phyloP scores from a whole-genome alignment of 345 rosid species.

The Odontarrhena argentea region DNA sequence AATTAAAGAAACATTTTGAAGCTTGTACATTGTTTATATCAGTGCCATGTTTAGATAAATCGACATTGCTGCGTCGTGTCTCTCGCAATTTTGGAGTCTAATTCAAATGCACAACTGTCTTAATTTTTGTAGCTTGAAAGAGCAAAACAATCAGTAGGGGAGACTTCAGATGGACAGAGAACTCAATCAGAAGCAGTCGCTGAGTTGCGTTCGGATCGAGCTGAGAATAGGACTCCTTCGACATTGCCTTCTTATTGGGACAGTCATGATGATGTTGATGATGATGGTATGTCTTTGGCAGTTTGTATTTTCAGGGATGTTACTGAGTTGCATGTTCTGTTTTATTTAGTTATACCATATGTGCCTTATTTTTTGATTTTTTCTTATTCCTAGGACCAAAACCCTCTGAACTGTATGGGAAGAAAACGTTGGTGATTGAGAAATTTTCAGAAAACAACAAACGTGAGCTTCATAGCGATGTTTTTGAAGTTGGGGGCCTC shows the following conservation, averaged over 20 bases:
- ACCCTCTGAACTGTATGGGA: slow-evolving; percentile 78
- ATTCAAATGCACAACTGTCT: not conserved
- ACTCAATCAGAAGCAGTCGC: slow-evolving; percentile 76
- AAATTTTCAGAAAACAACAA: slow-evolving; percentile 82
- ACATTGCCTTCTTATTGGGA: slow-evolving; percentile 94
- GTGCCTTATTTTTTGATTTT: slow-evolving; percentile 6
- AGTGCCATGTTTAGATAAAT: slow-evolving; percentile 1
- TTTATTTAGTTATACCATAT: not conserved
- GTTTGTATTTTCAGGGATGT: not conserved
- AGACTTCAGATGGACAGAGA: slow-evolving; percentile 56
- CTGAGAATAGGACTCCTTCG: slow-evolving; percentile 84
- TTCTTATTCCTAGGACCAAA: slow-evolving; percentile 57
- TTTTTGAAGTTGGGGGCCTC: slow-evolving; percentile 89
- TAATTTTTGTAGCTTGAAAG: slow-evolving; percentile 30
- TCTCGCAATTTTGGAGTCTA: slow-evolving; percentile 18
- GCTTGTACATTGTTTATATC: not conserved
- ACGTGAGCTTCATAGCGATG: slow-evolving; percentile 74
- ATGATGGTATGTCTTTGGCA: slow-evolving; percentile 51
- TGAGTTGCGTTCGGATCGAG: slow-evolving; percentile 94
- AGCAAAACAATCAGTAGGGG: slow-evolving; percentile 60
- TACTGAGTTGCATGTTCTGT: slow-evolving; percentile 9
- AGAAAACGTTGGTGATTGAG: slow-evolving; percentile 84
- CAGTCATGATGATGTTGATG: slow-evolving; percentile 73
- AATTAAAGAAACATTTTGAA: not conserved
- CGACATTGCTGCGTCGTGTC: not conserved